A percentile compares a stretch with the other conserved stretches of the same genome.
These are phyloP conservation scores for Cutaneotrichosporon mucoides DNA, from an alignment of 1,284 basidiomycete species.

Conservation along the genomic window DNA sequence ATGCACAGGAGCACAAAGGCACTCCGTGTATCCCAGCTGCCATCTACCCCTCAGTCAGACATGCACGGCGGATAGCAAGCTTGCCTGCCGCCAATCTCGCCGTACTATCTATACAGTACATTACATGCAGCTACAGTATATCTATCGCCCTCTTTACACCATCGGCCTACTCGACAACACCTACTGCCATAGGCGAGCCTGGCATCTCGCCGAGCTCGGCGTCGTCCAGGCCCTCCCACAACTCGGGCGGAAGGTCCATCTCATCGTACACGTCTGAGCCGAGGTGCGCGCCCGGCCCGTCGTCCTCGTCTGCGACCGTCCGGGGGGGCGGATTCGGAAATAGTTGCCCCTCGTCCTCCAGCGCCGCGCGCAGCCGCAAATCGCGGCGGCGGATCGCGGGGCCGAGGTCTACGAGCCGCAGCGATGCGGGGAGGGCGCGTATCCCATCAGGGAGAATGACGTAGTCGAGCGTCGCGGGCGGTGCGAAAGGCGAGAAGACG, in stretches of 20 bases:
- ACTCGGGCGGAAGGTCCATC: slow-evolving; percentile 33
- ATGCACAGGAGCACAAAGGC: too few relatives aligned
- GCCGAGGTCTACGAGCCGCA: slow-evolving; percentile 22
- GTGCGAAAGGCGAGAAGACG: slow-evolving; percentile 67
- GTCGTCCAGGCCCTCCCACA: slow-evolving; percentile 29
- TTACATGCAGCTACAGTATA: too few relatives aligned
- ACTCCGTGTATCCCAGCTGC: too few relatives aligned
- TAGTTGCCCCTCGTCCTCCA: neutral
- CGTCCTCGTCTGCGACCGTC: neutral
- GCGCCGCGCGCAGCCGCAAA: slow-evolving; percentile 2
- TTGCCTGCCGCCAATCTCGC: too few relatives aligned
- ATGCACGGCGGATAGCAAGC: too few relatives aligned
- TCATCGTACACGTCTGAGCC: slow-evolving; percentile 14
- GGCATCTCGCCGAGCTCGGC: neutral
- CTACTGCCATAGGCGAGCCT: slow-evolving; percentile 9
- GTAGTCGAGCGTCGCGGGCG: slow-evolving; percentile 64
- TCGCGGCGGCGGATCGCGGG: slow-evolving; percentile 17
- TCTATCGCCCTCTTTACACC: neutral
- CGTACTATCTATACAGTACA: neutral
- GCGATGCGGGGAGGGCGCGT: slow-evolving; percentile 27
- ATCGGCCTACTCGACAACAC: slow-evolving; percentile 8
- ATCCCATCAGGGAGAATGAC: slow-evolving; percentile 63
- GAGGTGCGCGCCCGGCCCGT: neutral
- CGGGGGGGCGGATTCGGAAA: too few relatives aligned
- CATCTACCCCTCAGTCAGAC: too few relatives aligned